These are phyloP conservation scores for Cladorrhinum samala DNA, from an alignment of 495 filamentous ascomycete species.

Conservation along the genomic window DNA sequence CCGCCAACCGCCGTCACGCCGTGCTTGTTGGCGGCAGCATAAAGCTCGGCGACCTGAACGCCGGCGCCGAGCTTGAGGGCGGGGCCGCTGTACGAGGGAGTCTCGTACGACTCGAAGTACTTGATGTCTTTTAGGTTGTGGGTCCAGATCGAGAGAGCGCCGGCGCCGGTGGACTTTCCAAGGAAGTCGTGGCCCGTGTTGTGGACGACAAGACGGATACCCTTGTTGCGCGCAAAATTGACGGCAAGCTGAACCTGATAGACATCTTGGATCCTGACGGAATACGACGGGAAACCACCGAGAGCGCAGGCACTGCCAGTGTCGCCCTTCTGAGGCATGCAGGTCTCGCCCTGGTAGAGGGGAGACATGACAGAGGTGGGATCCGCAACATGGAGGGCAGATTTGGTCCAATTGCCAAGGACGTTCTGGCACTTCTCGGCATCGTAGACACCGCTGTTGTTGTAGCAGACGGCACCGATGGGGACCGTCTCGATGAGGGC, in stretches of 20 bases:
- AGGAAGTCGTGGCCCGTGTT: conserved; percentile 64
- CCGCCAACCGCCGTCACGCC: conserved; percentile 49
- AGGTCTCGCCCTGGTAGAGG: conserved; percentile 30
- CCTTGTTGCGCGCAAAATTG: conserved; percentile 54
- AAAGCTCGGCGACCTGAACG: conserved; percentile 47
- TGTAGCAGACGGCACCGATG: conserved; percentile 40
- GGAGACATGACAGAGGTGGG: conserved; percentile 17
- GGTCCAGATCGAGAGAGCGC: conserved; percentile 54
- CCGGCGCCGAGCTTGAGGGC: conserved; percentile 56
- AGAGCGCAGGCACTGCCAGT: conserved; percentile 43
- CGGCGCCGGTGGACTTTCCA: conserved; percentile 45
- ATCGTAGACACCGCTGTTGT: conserved; percentile 40
- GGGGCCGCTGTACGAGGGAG: conserved; percentile 37
- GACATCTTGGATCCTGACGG: conserved; percentile 49
- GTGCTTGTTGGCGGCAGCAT: conserved; percentile 38
- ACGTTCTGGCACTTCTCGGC: conserved; percentile 32
- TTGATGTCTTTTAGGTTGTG: conserved; percentile 37
- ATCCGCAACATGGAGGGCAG: conserved; percentile 7
- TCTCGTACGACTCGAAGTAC: conserved; percentile 14
- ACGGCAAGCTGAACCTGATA: conserved; percentile 52
- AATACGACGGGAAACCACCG: conserved; percentile 53
- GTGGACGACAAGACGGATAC: conserved; percentile 55
- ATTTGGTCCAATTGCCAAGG: conserved; percentile 26
- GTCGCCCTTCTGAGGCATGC: conserved; percentile 29
- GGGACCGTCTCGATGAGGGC: conserved; percentile 21